Evolutionary conservation across 805 yeast genomes (phyloP), one percentile per base, ranked within the genome.

Genomic region (Grigorovia humatica): DNA sequence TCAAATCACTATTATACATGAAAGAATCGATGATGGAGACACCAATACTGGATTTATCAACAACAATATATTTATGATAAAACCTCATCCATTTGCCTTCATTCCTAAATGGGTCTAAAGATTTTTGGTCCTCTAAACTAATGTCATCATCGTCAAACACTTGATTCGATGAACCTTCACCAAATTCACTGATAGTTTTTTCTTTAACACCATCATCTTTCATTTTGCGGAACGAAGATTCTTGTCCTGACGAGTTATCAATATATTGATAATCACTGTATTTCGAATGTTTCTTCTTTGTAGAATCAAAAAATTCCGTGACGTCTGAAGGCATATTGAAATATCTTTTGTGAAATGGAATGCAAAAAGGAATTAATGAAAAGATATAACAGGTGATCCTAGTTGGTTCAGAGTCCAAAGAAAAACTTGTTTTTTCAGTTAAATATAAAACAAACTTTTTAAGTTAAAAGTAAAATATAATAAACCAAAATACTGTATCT

Each of bases 1-100:
- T 77, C 60, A 89, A 73, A 70, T 89, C 97, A 56, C 76, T 75
- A 66, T 88, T 88, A 62, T 76, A 79, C 17, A 88, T 72, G 61
- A 84, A 88, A 9, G 68, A 53, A 40, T 56, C 58, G 9, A 56
- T 23, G 1, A 56, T 18, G 47, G 46, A 35, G 12, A 83, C 70
- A 18, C 73, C 76, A 3, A 70, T 52, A 9, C 59, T 55, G 8
- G 62, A 51, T 50, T 58, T 60, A 48, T 64, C 67, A 1, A 61
- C 61, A 12, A 64, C 50, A 30, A 64, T 30, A 57, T 58, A 52
- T 41, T 61, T 57, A 46, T 59, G 50, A 49, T 64, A 60, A 32
- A 60, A 51, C 29, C 53, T 52, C 35, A 55, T 52, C 67, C 67
- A 64, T 43, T 48, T 51, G 5, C 57, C 49, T 20, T 44, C 42